Evolutionary conservation across 2,329 filamentous ascomycete genomes (phyloP).

Genomic region (Arthrobotrys conoides): DNA sequence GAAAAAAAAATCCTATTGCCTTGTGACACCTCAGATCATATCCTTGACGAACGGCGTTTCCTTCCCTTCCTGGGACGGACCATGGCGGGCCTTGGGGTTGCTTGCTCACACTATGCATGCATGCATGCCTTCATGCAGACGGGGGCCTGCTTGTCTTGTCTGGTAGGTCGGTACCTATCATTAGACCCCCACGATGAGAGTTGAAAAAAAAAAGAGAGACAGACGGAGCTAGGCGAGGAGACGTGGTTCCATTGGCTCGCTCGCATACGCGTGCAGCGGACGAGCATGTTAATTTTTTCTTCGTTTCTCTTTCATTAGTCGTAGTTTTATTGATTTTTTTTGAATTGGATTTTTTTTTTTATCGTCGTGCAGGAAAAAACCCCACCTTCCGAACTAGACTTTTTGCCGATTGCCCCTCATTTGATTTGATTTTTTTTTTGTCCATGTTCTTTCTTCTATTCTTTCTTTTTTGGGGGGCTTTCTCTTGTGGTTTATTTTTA

Average conservation of each 20-base stretch:
- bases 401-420: slow-evolving; percentile 61
- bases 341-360: slow-evolving; percentile 42
- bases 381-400: slow-evolving; percentile 62
- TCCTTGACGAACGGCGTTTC: slow-evolving; percentile 52
- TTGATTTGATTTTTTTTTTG: slow-evolving; percentile 7
- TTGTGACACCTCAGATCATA: slow-evolving; percentile 48
- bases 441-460: slow-evolving; percentile 2
- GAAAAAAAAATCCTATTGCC: slow-evolving; percentile 13
- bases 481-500: not conserved
- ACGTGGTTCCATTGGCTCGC: slow-evolving; percentile 60
- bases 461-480: slow-evolving; percentile 6
- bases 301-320: slow-evolving; percentile 45
- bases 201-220: slow-evolving; percentile 52
- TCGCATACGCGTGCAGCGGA: slow-evolving; percentile 59
- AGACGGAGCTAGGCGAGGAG: slow-evolving; percentile 46
- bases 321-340: slow-evolving; percentile 53
- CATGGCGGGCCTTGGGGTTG: slow-evolving; percentile 53
- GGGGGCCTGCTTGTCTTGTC: slow-evolving; percentile 45
- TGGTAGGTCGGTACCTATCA: slow-evolving; percentile 40
- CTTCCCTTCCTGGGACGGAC: slow-evolving; percentile 56
- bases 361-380: slow-evolving; percentile 18
- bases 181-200: slow-evolving; percentile 56
- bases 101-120: slow-evolving; percentile 53
- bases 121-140: slow-evolving; percentile 53
- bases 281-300: slow-evolving; percentile 47